A percentile compares a stretch with the other conserved stretches of the same genome.
phyloP scores from a whole-genome alignment of 73 alveolate genomes.

The Stentor coeruleus region DNA sequence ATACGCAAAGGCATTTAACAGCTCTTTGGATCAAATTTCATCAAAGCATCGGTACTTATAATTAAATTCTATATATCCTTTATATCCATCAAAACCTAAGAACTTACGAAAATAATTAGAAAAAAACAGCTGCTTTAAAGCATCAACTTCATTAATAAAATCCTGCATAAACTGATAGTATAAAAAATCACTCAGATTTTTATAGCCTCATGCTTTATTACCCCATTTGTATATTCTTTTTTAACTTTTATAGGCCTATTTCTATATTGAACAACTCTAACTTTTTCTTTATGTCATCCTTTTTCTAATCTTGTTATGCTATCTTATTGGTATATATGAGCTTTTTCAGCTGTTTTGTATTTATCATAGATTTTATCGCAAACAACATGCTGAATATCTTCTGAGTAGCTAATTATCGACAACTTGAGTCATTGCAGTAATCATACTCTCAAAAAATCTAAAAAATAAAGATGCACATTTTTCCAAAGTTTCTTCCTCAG shows the following conservation, averaged over 20 bases:
- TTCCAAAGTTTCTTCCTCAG: background rate
- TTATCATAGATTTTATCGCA: conserved; percentile 15
- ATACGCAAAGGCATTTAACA: background rate
- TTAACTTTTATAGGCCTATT: conserved; percentile 4
- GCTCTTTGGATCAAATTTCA: conserved; percentile 14
- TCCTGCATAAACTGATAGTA: background rate
- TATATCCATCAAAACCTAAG: conserved; percentile 11
- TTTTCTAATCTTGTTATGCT: background rate
- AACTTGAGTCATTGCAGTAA: background rate
- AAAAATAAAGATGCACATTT: background rate
- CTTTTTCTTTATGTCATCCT: conserved; percentile 18
- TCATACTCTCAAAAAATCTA: background rate
- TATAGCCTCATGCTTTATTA: background rate
- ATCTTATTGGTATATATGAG: conserved; percentile 20
- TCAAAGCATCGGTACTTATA: background rate
- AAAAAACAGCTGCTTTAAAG: background rate
- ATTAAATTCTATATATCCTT: background rate
- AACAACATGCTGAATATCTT: conserved; percentile 1
- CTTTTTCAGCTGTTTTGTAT: conserved; percentile 8
- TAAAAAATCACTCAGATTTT: background rate
- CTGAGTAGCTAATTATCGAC: background rate
- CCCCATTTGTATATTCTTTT: conserved; percentile 1
- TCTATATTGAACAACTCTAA: background rate
- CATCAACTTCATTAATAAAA: background rate
- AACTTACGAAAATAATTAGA: conserved; percentile 4